Base-by-base conservation (phyloP, 345 rosid species). In the Sonneratia caseolaris region DNA sequence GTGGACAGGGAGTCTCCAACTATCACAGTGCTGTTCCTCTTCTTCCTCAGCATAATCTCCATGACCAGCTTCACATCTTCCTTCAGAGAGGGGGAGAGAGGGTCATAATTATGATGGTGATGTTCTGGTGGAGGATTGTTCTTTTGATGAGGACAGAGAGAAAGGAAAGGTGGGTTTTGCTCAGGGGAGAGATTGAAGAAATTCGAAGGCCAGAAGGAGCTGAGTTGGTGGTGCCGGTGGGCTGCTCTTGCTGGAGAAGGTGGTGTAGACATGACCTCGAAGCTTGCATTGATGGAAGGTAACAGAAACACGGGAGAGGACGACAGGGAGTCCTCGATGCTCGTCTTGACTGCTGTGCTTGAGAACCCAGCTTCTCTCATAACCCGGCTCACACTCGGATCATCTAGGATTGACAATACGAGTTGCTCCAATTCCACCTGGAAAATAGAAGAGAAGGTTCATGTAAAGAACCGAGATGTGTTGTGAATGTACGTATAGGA, bases 211-310 rank as follows among this genome's bases (percentile, higher is more conserved):
- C 91, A 87, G 55, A 90, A 81, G 75, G 78, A 79, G 76, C 70
- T 67, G 32, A 32, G 32, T 27, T 65, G 72, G 61, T 76, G 66
- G 84, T 85, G 72, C 76, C 85, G 72, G 77, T 78, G 84, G 80
- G 75, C 69, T 36, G 75, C 77, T 57, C 77, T 72, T 66, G 91
- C 64, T 68, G 97, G 97, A 76, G 94, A 92, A 64, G 84, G 82
- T 66, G 96, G 98, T n/a, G 95, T 90, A 70, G 96, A 92, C 79
- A 90, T 88, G 24, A 90, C 90, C 11, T 94, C 96, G 66, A 81
- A 66, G 15, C 69, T 37, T 19, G 10, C 55, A n/a, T 22, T 68
- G 3, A 68, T 24, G 53, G 70, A 68, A 12, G 53, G 70, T 10
- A 42, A 18, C 37, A 43, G 70, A 43, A 68, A 68, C 56, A 68